Evolutionary conservation across 768 basidiomycete species (phyloP).

Genomic region (Lentinus brumalis): DNA sequence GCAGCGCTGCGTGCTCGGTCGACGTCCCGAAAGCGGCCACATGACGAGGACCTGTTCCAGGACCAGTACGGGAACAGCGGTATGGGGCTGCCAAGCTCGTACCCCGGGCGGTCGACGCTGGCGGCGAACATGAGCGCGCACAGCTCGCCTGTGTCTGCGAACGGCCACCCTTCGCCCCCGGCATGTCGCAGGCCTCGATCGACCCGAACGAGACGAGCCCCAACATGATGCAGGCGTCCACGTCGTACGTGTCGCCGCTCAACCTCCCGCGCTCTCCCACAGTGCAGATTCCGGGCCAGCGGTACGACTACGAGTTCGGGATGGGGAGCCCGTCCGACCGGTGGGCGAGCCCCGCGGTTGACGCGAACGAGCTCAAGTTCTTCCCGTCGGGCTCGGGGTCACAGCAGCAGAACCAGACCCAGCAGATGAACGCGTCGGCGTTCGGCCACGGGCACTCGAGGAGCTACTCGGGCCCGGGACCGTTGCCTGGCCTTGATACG

Average conservation of each 20-base stretch:
- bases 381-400: conserved; percentile 22
- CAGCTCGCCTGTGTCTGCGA: conserved; percentile 74
- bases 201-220: conserved; percentile 57
- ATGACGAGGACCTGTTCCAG: conserved; percentile 57
- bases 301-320: conserved; percentile 53
- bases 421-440: conserved; percentile 1
- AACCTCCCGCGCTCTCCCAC: conserved; percentile 48
- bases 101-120: conserved; percentile 40
- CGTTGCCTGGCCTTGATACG: conserved; percentile 13
- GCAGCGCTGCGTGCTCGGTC: conserved; percentile 73
- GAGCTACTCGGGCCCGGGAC: conserved; percentile 15
- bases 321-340: conserved; percentile 31
- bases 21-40: conserved; percentile 71
- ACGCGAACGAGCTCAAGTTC: conserved; percentile 25
- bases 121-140: conserved; percentile 50
- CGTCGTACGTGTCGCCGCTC: conserved; percentile 39
- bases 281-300: conserved; percentile 47
- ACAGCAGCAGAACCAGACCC: background rate
- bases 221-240: conserved; percentile 39
- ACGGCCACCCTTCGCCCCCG: conserved; percentile 67
- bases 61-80: conserved; percentile 21
- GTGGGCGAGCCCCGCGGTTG: conserved; percentile 24
- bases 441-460: conserved; percentile 14
- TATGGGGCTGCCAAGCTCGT: conserved; percentile 43
- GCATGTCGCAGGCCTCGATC: conserved; percentile 42